phyloP scores from a whole-genome alignment of 108 stramenopile species.

The Mayamaea pseudoterrestris region DNA sequence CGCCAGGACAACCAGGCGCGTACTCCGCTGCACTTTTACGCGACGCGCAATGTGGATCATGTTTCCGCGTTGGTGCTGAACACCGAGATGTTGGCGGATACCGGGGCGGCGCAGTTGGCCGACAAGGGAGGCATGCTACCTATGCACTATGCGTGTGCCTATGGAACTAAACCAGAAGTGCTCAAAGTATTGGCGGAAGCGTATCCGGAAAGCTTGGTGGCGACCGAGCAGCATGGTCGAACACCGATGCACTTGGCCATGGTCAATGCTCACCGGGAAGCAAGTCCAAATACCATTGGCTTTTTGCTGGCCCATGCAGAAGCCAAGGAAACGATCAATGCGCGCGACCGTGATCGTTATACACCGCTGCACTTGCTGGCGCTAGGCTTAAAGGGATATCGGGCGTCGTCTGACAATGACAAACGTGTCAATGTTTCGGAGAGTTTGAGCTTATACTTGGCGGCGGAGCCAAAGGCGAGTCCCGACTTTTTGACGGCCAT shows the following conservation, averaged over 20 bases:
- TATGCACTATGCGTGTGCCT: conserved; percentile 74
- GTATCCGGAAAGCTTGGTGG: conserved; percentile 47
- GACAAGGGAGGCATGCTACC: conserved; percentile 68
- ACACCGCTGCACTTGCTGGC: conserved; percentile 62
- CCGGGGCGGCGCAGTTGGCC: conserved; percentile 35
- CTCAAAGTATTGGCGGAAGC: conserved; percentile 52
- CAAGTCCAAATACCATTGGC: conserved; percentile 48
- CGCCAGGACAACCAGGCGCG: conserved; percentile 48
- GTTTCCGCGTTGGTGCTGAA: conserved; percentile 24
- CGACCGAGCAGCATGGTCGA: conserved; percentile 57
- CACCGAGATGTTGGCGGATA: conserved; percentile 20
- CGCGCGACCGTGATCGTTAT: conserved; percentile 56
- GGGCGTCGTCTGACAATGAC: conserved; percentile 17
- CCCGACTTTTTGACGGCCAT: conserved; percentile 70
- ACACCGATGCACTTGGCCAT: conserved; percentile 78
- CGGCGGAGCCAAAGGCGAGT: conserved; percentile 38
- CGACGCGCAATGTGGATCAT: conserved; percentile 29
- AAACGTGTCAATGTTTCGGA: conserved; percentile 42
- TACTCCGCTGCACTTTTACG: conserved; percentile 65
- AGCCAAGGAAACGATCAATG: conserved; percentile 32
- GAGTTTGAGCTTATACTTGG: conserved; percentile 61
- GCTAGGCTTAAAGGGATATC: conserved; percentile 26
- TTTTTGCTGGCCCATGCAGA: conserved; percentile 39
- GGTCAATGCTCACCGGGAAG: conserved; percentile 74
- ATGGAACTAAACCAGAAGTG: conserved; percentile 50